Percentiles rank a stretch among this genome's conserved stretches.
phyloP scores from a whole-genome alignment of 495 filamentous ascomycete species.

The Neurospora sp. region DNA sequence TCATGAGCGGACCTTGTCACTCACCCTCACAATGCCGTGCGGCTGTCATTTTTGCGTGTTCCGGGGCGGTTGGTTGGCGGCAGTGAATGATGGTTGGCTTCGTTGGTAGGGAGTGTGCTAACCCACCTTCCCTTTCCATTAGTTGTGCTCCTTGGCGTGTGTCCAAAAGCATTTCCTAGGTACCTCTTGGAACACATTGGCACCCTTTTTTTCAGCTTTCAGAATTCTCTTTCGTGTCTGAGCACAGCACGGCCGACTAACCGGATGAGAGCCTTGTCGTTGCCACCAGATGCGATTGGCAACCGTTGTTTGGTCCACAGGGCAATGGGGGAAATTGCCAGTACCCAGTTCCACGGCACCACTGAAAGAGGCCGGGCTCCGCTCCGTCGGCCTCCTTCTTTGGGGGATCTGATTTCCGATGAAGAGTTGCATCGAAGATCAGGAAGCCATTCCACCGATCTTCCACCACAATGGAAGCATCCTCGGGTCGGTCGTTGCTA shows the following conservation, averaged over 20 bases:
- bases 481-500: neutral
- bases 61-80: neutral
- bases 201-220: neutral
- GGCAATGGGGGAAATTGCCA: neutral
- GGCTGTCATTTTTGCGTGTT: neutral
- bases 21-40: neutral
- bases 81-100: neutral
- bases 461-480: neutral
- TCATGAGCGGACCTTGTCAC: neutral
- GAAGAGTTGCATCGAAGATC: neutral
- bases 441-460: neutral
- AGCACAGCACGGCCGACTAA: neutral
- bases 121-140: neutral
- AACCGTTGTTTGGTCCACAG: neutral
- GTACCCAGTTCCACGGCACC: neutral
- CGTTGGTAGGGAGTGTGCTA: neutral
- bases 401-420: neutral
- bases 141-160: neutral
- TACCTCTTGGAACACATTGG: neutral
- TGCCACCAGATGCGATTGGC: neutral
- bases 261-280: neutral
- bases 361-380: neutral
- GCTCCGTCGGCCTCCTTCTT: neutral
- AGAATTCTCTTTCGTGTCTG: neutral
- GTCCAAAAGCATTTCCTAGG: neutral